Evolutionary conservation across 805 yeast species (phyloP), one percentile per base, ranked within the genome.

Genomic region (Blastobotrys mokoenaii): DNA sequence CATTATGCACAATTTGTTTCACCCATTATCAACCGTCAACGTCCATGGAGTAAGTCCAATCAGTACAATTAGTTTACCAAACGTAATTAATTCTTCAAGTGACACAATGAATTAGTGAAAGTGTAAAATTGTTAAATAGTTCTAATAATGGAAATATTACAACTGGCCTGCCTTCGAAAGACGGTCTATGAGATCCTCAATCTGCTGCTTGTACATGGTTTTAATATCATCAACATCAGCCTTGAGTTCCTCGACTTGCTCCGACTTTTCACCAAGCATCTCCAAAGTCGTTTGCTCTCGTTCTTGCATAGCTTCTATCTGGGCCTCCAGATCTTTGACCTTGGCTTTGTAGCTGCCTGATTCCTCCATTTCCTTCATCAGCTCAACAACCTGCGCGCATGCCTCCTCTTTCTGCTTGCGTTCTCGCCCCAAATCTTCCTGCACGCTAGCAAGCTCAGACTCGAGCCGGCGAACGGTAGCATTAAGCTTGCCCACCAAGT

Each of bases 211-310:
- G 62, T 87, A 74, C 69, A 93, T 69, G 40, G 85, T 94, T 64
- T 93, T 93, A 63, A 90, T 70, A 63, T 93, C 98, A 3, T 70
- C 73, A 14, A 93, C 90, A 58, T 93, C 98, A 6, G 94, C 95
- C 52, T 72, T 74, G 39, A 93, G 70, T 62, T 93, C 98, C 46
- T 80, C 84, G 3, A 85, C 90, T 50, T 70, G 73, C 60, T 94
- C 98, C 4, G 86, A 73, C 60, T 88, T 88, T 59, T 89, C 96
- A 4, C 96, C 96, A 12, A 90, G 69, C 46, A 84, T 59, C 53
- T 79, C 84, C 39, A 88, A 64, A 41, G 84, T 74, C 4, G 82
- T 76, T 45, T 73, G 71, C 49, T 77, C 77, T 4, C 75, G 47
- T 12, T 46, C 46, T 39, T 55, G 55, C 29, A 55, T 45, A 4